Base-by-base conservation (phyloP, 371 early-diverging fungal genomes). In the Actinomortierella wolfii region DNA sequence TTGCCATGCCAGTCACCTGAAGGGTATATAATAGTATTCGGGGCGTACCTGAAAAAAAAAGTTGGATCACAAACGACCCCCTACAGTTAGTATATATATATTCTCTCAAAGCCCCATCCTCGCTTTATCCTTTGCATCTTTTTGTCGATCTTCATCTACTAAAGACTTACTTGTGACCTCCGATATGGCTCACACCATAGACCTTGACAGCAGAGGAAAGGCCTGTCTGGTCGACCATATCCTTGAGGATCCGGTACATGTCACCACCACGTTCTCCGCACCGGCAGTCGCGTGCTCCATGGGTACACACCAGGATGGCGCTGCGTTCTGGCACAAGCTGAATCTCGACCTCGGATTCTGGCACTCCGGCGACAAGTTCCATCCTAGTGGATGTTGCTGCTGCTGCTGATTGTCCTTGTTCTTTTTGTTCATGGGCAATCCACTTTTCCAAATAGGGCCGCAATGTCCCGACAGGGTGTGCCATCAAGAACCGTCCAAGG, bases 21-120 rank as follows among this genome's bases (percentile, higher is more conserved):
- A 6, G 73, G 73, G 47, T 73, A 73, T 67, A 66, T 73, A 46
- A 73, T 73, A 1, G 73, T 73, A 40, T 73, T 73, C n/a, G 73
- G 73, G 15, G 73, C 73, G 23, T 34, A 11, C 11, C 34, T 34
- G 11, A 34, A 34, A 34, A 34, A 34, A 34, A 34, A 34, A 34
- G 11, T 34, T 6, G 4, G 34, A 34, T 34, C n/a, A n/a, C n/a
- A n/a, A n/a, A n/a, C n/a, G n/a, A n/a, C n/a, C n/a, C n/a, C n/a
- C n/a, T n/a, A n/a, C n/a, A n/a, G n/a, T n/a, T n/a, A n/a, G n/a
- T n/a, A n/a, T n/a, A n/a, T n/a, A n/a, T n/a, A n/a, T n/a, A n/a
- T n/a, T n/a, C n/a, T n/a, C n/a, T n/a, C n/a, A n/a, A n/a, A n/a
- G n/a, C n/a, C n/a, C n/a, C n/a, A n/a, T n/a, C n/a, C n/a, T n/a